Conservation (phyloP, 1,139 yeast species). For the Trichomonascaceae sp. region DNA sequence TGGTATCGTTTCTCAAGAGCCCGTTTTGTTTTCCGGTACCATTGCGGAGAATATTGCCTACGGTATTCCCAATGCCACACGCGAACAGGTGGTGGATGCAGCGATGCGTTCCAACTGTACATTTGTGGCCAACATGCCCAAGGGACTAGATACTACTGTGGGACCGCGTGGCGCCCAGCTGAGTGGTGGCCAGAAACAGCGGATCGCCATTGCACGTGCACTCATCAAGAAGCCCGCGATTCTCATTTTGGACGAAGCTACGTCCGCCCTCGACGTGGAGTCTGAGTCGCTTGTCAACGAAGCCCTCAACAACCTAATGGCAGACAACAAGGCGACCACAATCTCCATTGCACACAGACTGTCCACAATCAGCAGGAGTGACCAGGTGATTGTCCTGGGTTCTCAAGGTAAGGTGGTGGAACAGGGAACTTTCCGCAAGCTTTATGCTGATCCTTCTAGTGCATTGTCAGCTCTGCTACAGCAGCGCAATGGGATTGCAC, state of each 20-base stretch:
- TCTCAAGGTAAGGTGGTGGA: conserved; percentile 72
- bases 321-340: conserved; percentile 53
- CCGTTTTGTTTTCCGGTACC: conserved; percentile 82
- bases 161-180: conserved; percentile 82
- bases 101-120: conserved; percentile 70
- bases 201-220: conserved; percentile 76
- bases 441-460: conserved; percentile 50
- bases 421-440: conserved; percentile 56
- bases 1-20: conserved; percentile 92
- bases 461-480: conserved; percentile 53
- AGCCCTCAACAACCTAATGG: conserved; percentile 49
- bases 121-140: conserved; percentile 63
- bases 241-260: conserved; percentile 67
- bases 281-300: conserved; percentile 74
- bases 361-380: conserved; percentile 78
- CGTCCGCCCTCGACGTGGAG: conserved; percentile 73
- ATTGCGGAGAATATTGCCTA: conserved; percentile 76
- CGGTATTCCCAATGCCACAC: conserved; percentile 47
- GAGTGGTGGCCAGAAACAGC: conserved; percentile 81
- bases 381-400: conserved; percentile 68
- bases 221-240: conserved; percentile 60
- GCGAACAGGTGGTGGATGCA: conserved; percentile 57
- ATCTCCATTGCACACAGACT: conserved; percentile 88
- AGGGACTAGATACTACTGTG: conserved; percentile 67
- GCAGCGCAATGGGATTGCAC: conserved; percentile 25